These are phyloP conservation scores for Calocybe cyanea DNA, from an alignment of 768 basidiomycete species.

Conservation along the genomic window DNA sequence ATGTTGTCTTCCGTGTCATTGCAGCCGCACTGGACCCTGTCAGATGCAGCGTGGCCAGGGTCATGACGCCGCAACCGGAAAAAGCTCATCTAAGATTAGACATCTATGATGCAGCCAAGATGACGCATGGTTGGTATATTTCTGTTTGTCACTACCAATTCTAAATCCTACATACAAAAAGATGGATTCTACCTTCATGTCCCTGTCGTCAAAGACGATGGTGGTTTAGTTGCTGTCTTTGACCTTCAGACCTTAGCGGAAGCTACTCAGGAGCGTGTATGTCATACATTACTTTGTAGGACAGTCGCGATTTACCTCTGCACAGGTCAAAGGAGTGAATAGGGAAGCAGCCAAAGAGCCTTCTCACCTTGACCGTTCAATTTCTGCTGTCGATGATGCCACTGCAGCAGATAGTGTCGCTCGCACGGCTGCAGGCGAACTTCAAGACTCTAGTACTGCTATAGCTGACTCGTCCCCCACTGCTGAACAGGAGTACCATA, in stretches of 20 bases:
- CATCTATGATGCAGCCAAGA: not conserved
- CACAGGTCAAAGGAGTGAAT: not conserved
- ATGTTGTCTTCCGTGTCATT: constrained; percentile 1
- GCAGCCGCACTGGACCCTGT: not conserved
- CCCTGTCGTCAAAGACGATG: not conserved
- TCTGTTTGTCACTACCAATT: not conserved
- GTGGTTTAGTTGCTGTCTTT: not conserved
- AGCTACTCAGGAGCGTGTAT: not conserved
- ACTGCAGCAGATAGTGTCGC: too few species aligned
- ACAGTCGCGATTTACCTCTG: not conserved
- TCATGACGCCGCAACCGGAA: constrained; percentile 1
- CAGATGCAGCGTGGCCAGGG: not conserved
- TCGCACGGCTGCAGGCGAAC: not conserved
- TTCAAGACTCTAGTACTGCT: not conserved
- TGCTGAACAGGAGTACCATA: not conserved
- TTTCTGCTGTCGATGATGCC: too few species aligned
- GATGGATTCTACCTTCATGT: not conserved
- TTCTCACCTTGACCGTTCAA: not conserved
- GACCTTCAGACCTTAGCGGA: not conserved
- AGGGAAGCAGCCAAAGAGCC: not conserved
- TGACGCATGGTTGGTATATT: constrained; percentile 5
- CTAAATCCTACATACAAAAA: not conserved
- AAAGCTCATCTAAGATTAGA: not conserved
- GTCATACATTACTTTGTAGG: not conserved
- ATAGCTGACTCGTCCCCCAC: not conserved